These are phyloP conservation scores for Pythium apleroticum DNA, from an alignment of 352 stramenopile genomes.

Conservation along the genomic window DNA sequence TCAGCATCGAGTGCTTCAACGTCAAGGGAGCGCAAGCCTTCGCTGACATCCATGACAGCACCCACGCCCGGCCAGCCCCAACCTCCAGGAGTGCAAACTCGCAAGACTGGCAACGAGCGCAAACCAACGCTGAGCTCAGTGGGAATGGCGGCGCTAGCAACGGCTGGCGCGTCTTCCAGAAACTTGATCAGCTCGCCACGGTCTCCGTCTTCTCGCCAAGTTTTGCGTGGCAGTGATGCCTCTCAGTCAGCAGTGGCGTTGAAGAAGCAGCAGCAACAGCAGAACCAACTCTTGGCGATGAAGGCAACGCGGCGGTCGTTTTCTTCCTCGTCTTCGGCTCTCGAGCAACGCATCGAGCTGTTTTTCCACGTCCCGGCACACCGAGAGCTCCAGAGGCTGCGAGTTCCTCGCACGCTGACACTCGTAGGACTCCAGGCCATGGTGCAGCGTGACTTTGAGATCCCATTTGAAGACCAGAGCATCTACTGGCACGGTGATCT, in stretches of 20 bases:
- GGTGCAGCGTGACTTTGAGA: conserved; percentile 53
- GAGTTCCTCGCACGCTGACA: conserved; percentile 45
- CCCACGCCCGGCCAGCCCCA: background rate
- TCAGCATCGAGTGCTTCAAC: background rate
- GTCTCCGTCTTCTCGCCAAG: conserved; percentile 9
- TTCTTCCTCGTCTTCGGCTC: background rate
- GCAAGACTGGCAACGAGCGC: conserved; percentile 6
- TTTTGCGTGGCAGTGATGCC: background rate
- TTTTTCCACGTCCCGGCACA: conserved; percentile 45
- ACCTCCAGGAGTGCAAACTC: background rate
- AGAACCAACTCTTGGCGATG: conserved; percentile 12
- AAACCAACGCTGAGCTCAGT: conserved; percentile 13
- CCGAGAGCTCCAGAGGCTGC: conserved; percentile 36
- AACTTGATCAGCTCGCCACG: background rate
- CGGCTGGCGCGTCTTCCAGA: conserved; percentile 4
- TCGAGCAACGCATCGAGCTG: conserved; percentile 48
- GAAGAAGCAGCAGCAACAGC: conserved; percentile 21
- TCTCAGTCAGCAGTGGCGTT: background rate
- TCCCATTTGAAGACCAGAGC: conserved; percentile 64
- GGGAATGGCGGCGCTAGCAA: conserved; percentile 3
- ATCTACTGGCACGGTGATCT: conserved; percentile 56
- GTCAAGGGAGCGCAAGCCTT: conserved; percentile 12
- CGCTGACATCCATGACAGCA: background rate
- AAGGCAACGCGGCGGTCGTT: conserved; percentile 21
- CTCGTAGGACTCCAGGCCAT: conserved; percentile 53